A percentile compares a stretch with the other conserved stretches of the same genome.
These are phyloP conservation scores for Penicillium italicum DNA, from an alignment of 2,329 filamentous ascomycete species.

Conservation along the genomic window DNA sequence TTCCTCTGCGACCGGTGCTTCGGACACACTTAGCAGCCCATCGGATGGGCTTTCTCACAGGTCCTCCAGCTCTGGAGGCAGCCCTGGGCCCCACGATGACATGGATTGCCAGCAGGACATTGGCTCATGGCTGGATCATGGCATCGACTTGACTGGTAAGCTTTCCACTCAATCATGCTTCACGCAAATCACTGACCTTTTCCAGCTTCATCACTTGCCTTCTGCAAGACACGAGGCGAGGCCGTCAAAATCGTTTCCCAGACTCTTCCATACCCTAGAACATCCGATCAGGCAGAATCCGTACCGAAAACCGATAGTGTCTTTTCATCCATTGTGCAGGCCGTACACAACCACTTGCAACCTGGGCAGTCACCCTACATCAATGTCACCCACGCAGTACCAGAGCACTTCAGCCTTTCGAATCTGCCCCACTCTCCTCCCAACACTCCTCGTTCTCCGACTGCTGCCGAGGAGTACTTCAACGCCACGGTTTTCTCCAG, in stretches of 20 bases:
- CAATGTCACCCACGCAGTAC: constrained; percentile 62
- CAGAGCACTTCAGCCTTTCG: constrained; percentile 58
- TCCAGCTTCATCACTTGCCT: constrained; percentile 38
- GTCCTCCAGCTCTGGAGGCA: constrained; percentile 33
- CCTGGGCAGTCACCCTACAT: constrained; percentile 56
- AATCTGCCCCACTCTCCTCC: constrained; percentile 63
- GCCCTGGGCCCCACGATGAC: constrained; percentile 28
- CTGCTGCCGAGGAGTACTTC: constrained; percentile 59
- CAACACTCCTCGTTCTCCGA: constrained; percentile 50
- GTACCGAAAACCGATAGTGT: constrained; percentile 38
- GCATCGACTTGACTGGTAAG: constrained; percentile 38
- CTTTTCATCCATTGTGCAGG: constrained; percentile 54
- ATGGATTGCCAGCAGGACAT: constrained; percentile 34
- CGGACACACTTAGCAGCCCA: constrained; percentile 30
- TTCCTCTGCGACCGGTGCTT: constrained; percentile 25
- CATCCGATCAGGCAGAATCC: constrained; percentile 32
- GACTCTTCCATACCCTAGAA: constrained; percentile 54
- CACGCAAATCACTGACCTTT: constrained; percentile 2
- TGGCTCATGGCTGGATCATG: constrained; percentile 38
- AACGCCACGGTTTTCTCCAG: constrained; percentile 59
- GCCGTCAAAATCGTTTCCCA: constrained; percentile 58
- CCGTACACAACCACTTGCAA: constrained; percentile 53
- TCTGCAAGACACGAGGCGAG: constrained; percentile 37
- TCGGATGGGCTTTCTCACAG: constrained; percentile 31
- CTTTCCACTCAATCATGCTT: neutral